phyloP scores from a whole-genome alignment of 352 stramenopile genomes.

The Phytophthora agathidicida region DNA sequence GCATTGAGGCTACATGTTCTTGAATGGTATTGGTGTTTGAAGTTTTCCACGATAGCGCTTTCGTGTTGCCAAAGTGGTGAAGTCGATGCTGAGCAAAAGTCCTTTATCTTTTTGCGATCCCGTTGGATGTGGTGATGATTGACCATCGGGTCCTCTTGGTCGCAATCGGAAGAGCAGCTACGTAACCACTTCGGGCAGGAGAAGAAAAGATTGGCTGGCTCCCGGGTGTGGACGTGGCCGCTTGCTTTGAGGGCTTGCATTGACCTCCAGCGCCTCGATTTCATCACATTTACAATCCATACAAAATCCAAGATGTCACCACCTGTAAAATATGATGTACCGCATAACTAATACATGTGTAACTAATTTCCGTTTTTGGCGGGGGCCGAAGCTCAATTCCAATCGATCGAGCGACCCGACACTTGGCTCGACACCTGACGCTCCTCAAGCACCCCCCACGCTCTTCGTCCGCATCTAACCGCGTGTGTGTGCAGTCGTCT shows the following conservation, averaged over 20 bases:
- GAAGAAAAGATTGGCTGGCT: slow-evolving; percentile 51
- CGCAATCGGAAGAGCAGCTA: slow-evolving; percentile 21
- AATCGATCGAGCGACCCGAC: slow-evolving; percentile 34
- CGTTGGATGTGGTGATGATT: slow-evolving; percentile 20
- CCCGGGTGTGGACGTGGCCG: slow-evolving; percentile 37
- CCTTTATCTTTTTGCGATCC: slow-evolving; percentile 20
- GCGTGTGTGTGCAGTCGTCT: neutral
- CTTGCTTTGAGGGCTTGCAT: too few relatives aligned
- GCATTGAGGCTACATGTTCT: too few relatives aligned
- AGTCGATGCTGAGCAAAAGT: neutral
- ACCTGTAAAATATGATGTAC: slow-evolving; percentile 21
- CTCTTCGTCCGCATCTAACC: neutral
- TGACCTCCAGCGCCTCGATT: too few relatives aligned
- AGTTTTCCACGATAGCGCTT: slow-evolving; percentile 16
- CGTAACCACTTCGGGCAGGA: slow-evolving; percentile 33
- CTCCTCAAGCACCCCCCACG: neutral
- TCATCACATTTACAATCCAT: neutral
- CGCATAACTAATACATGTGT: neutral
- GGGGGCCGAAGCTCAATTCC: slow-evolving; percentile 23
- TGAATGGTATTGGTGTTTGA: slow-evolving; percentile 6
- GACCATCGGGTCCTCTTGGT: slow-evolving; percentile 7
- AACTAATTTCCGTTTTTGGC: slow-evolving; percentile 27
- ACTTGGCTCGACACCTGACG: slow-evolving; percentile 6
- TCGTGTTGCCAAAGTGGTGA: neutral
- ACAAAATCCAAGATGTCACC: neutral